Evolutionary conservation across 345 rosid species (phyloP).

Genomic region (Melastoma malabathricum): DNA sequence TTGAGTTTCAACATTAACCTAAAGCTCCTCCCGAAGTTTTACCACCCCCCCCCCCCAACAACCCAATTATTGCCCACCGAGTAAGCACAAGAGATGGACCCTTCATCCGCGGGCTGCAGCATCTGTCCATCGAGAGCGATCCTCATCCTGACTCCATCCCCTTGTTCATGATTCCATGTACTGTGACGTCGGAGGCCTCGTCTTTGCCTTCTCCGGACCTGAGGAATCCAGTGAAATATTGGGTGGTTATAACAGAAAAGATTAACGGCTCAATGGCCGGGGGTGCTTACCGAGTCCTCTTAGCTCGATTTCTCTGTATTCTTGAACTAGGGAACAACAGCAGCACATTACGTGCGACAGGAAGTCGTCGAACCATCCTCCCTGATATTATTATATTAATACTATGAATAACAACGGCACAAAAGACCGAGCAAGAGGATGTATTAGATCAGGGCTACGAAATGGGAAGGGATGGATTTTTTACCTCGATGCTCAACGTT

Average conservation of each 20-base stretch:
- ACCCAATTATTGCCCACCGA: no score
- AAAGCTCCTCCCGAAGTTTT: no score
- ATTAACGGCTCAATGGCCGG: background rate
- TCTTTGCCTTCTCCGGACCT: conserved; percentile 70
- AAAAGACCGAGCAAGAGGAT: background rate
- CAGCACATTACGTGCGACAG: conserved; percentile 96
- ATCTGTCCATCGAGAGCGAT: no score
- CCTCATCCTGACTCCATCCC: no score
- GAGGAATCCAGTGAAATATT: conserved; percentile 8
- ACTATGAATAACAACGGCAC: background rate
- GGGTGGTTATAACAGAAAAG: background rate
- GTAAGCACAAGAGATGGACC: no score
- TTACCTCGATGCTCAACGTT: conserved; percentile 70
- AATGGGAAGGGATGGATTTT: background rate
- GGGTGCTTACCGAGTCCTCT: conserved; percentile 54
- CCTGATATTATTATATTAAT: conserved; percentile 26
- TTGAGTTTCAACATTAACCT: no score
- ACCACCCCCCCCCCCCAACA: no score
- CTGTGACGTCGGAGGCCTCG: conserved; percentile 67
- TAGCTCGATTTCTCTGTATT: conserved; percentile 87
- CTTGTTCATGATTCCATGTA: conserved; percentile 58
- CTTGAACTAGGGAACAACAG: conserved; percentile 98
- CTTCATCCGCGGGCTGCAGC: no score
- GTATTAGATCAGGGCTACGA: conserved; percentile 4
- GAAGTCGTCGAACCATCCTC: conserved; percentile 84